Evolutionary conservation across 345 rosid genomes (phyloP).

Genomic region (Erodium maritimum): DNA sequence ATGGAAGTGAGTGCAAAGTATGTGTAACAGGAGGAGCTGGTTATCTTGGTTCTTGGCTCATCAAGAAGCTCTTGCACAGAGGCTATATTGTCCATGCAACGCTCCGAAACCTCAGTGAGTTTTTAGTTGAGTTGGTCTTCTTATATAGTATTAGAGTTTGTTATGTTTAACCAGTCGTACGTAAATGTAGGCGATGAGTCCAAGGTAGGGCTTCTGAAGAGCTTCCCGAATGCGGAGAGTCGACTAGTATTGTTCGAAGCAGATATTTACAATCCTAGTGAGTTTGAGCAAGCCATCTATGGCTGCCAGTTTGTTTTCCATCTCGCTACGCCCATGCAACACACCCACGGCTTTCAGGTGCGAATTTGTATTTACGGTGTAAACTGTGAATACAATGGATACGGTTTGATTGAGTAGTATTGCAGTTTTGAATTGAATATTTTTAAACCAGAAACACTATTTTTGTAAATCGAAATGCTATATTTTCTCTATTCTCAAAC

Average conservation of each 20-base stretch:
- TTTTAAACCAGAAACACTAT: too few species aligned
- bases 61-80: conserved; percentile 19
- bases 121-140: too few species aligned
- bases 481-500: too few species aligned
- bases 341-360: conserved; percentile 8
- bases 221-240: conserved; percentile 17
- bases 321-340: conserved; percentile 15
- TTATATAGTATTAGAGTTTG: neutral
- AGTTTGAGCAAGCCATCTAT: conserved; percentile 16
- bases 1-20: conserved; percentile 11
- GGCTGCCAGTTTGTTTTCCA: conserved; percentile 24
- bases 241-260: conserved; percentile 20
- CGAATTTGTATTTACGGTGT: too few species aligned
- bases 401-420: too few species aligned
- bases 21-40: conserved; percentile 35
- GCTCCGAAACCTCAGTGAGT: conserved; percentile 18
- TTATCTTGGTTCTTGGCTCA: conserved; percentile 21
- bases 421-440: too few species aligned
- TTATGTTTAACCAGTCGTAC: too few species aligned
- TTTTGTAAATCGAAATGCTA: too few species aligned
- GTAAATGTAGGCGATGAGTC: conserved; percentile 11
- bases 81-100: conserved; percentile 35
- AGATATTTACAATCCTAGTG: conserved; percentile 11
- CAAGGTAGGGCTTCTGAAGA: conserved; percentile 18
- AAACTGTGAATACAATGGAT: too few species aligned